Conservation (phyloP, 2,329 filamentous ascomycete species). For the Trichophyton mentagrophytes region DNA sequence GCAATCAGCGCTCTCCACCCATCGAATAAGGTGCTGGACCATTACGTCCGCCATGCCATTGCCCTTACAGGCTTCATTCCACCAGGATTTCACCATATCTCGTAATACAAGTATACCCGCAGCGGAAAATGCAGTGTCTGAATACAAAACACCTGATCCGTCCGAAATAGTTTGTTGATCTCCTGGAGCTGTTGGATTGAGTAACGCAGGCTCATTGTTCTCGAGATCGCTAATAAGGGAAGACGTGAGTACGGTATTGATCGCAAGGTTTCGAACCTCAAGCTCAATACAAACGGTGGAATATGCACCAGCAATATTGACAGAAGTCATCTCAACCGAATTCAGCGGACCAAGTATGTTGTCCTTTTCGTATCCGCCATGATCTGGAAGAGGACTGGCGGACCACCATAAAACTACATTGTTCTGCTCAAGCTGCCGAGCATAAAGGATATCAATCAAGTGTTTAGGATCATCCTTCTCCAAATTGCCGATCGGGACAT, state of each 20-base stretch:
- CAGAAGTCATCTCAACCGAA: slow-evolving; percentile 75
- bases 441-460: slow-evolving; percentile 91
- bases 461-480: slow-evolving; percentile 90
- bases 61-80: slow-evolving; percentile 80
- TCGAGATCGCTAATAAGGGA: slow-evolving; percentile 95
- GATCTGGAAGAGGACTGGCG: slow-evolving; percentile 69
- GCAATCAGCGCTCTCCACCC: slow-evolving; percentile 87
- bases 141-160: slow-evolving; percentile 58
- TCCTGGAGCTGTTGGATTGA: slow-evolving; percentile 59
- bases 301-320: slow-evolving; percentile 89
- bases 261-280: slow-evolving; percentile 83
- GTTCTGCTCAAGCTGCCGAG: slow-evolving; percentile 74
- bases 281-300: slow-evolving; percentile 93
- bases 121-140: slow-evolving; percentile 84
- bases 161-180: slow-evolving; percentile 46
- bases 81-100: slow-evolving; percentile 99
- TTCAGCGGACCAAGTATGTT: slow-evolving; percentile 75
- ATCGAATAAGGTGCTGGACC: slow-evolving; percentile 91
- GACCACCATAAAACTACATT: slow-evolving; percentile 98
- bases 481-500: slow-evolving; percentile 88
- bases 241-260: slow-evolving; percentile 94
- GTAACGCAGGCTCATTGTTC: slow-evolving; percentile 71
- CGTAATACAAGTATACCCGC: slow-evolving; percentile 80
- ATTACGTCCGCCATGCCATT: slow-evolving; percentile 94
- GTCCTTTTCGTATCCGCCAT: slow-evolving; percentile 90